Evolutionary conservation across 78 protist species (phyloP), one percentile per base, ranked within the genome.

Genomic region (Dictyostelium intermedium): DNA sequence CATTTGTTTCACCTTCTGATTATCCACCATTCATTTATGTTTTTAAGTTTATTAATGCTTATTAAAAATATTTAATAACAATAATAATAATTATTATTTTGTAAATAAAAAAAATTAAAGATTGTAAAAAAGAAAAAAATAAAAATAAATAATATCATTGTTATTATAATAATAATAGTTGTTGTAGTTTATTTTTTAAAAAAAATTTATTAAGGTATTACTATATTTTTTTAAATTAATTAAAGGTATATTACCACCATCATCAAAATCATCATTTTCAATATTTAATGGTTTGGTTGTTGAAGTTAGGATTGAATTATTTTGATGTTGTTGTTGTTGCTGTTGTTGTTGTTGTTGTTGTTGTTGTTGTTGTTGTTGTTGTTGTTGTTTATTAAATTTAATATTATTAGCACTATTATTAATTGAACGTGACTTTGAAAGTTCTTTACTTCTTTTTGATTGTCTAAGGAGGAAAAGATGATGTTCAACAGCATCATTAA

Each of bases 401-500:
- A 56, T 5, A 56, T 20, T 56, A 56, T 56, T 56, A 14, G 66
- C 16, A 20, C 66, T 30, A 70, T 25, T 70, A 30, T 32, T 25
- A 70, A 14, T 30, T 25, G 37, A 25, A 30, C 39, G 30, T 8
- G 56, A 77, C 20, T 30, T 37, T 30, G 41, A 74, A 20, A 77
- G 47, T 23, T 41, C 63, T 35, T 77, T 77, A 41, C 63, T 41
- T 83, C 89, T 61, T 83, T 66, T 83, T 4, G 80, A 18, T 41
- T 78, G 85, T 50, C 87, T 41, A 27, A 89, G n/a, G 18, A 89
- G 61, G 56, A 63, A 89, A 2, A 89, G 63, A 69, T 89, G 94
- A 80, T 89, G 94, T 34, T 89, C 94, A 13, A 89, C 85, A 1
- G 94, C 94, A 70, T 89, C 94, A 30, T 60, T 80, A 14, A 89